phyloP scores from a whole-genome alignment of 2,329 filamentous ascomycete genomes.

The Monosporascus sp. region DNA sequence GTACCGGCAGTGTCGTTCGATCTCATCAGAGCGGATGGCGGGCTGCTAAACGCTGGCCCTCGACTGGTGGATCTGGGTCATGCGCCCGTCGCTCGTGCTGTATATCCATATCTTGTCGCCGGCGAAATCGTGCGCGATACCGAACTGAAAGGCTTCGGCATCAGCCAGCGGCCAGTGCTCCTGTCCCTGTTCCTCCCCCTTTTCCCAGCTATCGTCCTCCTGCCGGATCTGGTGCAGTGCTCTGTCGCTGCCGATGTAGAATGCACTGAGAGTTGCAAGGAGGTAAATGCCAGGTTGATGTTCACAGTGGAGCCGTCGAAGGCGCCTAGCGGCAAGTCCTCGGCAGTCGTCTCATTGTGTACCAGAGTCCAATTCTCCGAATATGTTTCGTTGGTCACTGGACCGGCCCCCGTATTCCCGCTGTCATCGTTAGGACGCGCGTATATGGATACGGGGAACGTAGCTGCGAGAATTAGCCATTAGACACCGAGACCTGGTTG shows the following conservation, averaged over 20 bases:
- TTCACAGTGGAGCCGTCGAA: not conserved
- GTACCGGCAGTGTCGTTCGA: not conserved
- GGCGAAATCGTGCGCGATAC: not conserved
- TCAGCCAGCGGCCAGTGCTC: not conserved
- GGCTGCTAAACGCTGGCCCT: not conserved
- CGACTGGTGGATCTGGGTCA: not conserved
- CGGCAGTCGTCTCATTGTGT: not conserved
- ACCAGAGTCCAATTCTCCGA: not conserved
- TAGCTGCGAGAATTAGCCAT: not conserved
- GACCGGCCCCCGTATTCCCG: not conserved
- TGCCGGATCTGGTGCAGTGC: not conserved
- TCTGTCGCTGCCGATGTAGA: not conserved
- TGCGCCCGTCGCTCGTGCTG: not conserved
- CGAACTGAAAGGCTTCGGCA: not conserved
- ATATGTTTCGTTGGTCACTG: not conserved
- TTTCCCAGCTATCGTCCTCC: conserved; percentile 10
- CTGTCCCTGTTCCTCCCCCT: not conserved
- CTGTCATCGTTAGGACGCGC: not conserved
- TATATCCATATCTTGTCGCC: not conserved
- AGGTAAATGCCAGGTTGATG: not conserved
- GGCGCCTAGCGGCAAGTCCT: not conserved
- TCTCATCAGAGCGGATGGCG: not conserved
- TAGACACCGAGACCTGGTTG: not conserved
- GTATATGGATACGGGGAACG: not conserved
- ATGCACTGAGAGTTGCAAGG: not conserved